A percentile compares a stretch with the other conserved stretches of the same genome.
Evolutionary conservation across 192 early-diverging fungal species (phyloP).

Genomic region (Coemansia sp.): DNA sequence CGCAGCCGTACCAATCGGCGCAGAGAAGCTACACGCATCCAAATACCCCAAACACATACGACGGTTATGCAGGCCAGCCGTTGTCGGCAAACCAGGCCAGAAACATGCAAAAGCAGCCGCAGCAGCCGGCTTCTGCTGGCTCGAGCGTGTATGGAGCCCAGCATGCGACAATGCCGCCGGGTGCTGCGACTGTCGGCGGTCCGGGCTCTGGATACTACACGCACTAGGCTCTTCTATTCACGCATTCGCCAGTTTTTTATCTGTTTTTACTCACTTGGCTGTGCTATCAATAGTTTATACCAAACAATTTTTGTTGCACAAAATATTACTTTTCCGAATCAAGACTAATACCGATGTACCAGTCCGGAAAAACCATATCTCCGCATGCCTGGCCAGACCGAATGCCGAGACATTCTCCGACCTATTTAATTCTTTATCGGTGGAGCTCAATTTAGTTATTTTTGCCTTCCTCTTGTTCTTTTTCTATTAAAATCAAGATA

Average conservation of each 20-base stretch:
- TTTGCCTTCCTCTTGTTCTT: not conserved
- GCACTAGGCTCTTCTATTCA: not conserved
- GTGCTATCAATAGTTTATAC: too few species aligned
- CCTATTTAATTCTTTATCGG: not conserved
- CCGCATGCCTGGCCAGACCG: not conserved
- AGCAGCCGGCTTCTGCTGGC: slow-evolving; percentile 19
- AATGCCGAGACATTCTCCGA: not conserved
- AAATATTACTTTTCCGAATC: not conserved
- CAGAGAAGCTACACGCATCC: slow-evolving; percentile 2
- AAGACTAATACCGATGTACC: not conserved
- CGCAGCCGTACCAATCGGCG: not conserved
- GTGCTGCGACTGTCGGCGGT: slow-evolving; percentile 17
- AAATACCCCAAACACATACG: not conserved
- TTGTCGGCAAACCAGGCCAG: slow-evolving; percentile 42
- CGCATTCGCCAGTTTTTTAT: too few species aligned
- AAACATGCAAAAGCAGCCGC: slow-evolving; percentile 32
- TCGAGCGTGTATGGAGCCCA: slow-evolving; percentile 11
- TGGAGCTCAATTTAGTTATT: not conserved
- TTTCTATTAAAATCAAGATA: not conserved
- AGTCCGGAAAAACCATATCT: not conserved
- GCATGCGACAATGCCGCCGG: slow-evolving; percentile 17
- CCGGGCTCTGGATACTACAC: slow-evolving; percentile 13
- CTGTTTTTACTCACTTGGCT: too few species aligned
- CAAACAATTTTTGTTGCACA: too few species aligned
- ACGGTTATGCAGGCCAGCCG: slow-evolving; percentile 25